Conservation (phyloP, 2,329 filamentous ascomycete species). For the Incumbomyces lentus region DNA sequence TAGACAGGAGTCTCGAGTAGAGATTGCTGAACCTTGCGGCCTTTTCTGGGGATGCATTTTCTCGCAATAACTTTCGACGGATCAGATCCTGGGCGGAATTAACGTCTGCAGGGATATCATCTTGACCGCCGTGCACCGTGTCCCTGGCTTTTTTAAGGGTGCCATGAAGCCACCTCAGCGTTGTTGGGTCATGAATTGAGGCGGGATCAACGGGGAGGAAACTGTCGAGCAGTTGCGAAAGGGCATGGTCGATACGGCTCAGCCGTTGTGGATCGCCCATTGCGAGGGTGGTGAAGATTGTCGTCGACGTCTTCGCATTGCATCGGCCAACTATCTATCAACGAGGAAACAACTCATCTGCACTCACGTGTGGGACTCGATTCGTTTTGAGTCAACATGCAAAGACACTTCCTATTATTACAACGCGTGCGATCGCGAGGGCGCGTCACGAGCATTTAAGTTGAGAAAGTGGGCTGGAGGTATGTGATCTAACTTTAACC, state of each 20-base stretch:
- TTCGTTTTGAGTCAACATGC: no score
- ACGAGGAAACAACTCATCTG: neutral
- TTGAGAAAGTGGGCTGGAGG: no score
- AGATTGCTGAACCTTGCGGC: constrained; percentile 81
- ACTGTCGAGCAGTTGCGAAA: constrained; percentile 67
- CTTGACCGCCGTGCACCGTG: constrained; percentile 30
- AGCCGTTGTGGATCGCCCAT: constrained; percentile 45
- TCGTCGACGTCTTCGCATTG: constrained; percentile 8
- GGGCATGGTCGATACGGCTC: constrained; percentile 65
- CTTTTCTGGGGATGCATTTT: constrained; percentile 61
- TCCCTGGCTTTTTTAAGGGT: constrained; percentile 42
- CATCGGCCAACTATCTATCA: neutral
- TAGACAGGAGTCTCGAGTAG: constrained; percentile 77
- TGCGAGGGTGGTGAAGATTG: constrained; percentile 19
- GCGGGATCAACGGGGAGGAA: constrained; percentile 54
- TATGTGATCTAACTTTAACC: no score
- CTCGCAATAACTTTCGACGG: constrained; percentile 73
- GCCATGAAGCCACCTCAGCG: constrained; percentile 59
- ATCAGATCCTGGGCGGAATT: constrained; percentile 91
- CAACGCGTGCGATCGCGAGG: no score
- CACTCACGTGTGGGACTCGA: no score
- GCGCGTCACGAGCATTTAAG: no score
- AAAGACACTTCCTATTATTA: no score
- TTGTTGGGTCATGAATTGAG: constrained; percentile 55
- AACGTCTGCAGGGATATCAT: constrained; percentile 38